Conservation (phyloP, 129 eudicot genomes). For the Daucus carota region DNA sequence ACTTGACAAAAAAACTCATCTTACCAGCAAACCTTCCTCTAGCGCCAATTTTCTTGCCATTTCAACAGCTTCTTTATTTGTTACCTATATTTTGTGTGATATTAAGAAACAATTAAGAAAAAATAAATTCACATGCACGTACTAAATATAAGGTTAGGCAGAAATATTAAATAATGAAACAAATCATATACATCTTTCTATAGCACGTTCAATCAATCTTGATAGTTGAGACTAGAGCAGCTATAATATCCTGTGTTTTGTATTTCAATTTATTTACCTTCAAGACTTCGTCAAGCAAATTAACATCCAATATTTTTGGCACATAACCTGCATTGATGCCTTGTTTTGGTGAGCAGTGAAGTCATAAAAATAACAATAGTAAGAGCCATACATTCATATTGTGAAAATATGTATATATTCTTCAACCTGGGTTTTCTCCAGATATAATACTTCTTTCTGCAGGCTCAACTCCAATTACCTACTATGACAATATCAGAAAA, state of each 20-base stretch:
- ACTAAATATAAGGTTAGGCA: not conserved
- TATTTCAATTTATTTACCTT: constrained; percentile 9
- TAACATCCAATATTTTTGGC: constrained; percentile 23
- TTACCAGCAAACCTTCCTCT: constrained; percentile 39
- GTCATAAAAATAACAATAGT: not conserved
- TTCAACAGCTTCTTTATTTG: constrained; percentile 29
- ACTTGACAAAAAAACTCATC: not conserved
- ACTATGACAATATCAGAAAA: constrained; percentile 8
- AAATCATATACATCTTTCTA: not conserved
- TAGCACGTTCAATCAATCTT: not conserved
- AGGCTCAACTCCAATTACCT: constrained; percentile 34
- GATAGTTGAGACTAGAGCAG: not conserved
- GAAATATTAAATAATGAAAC: not conserved
- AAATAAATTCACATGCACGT: not conserved
- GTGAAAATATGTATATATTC: not conserved
- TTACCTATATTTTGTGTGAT: constrained; percentile 13
- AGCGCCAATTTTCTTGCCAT: constrained; percentile 29
- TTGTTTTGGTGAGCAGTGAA: not conserved
- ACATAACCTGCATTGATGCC: constrained; percentile 19
- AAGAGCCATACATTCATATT: not conserved
- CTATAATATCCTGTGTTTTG: not conserved
- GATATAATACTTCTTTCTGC: constrained; percentile 26
- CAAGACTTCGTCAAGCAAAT: constrained; percentile 28
- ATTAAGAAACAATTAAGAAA: not conserved
- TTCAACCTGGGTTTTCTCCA: constrained; percentile 32